A percentile compares a stretch with the other conserved stretches of the same genome.
Evolutionary conservation across 2,329 filamentous ascomycete species (phyloP).

Genomic region (Pseudovirgaria hyperparasitica): DNA sequence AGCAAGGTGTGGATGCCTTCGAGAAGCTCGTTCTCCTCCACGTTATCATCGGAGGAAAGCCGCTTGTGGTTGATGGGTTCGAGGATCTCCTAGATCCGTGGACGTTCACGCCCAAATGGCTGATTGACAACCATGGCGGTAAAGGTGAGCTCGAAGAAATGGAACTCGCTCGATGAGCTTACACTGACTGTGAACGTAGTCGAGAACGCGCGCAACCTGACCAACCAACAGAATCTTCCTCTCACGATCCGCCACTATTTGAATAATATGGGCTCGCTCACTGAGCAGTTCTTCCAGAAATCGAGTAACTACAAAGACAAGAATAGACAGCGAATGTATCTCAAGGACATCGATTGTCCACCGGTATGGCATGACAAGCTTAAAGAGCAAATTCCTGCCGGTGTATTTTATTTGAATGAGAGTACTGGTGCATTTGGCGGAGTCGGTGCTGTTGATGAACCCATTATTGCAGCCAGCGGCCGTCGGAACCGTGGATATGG

Average conservation of each 20-base stretch:
- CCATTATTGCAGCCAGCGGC: conserved; percentile 26
- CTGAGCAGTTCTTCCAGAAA: conserved; percentile 62
- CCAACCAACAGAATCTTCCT: conserved; percentile 57
- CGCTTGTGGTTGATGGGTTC: conserved; percentile 84
- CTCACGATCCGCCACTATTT: conserved; percentile 88
- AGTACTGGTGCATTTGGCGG: conserved; percentile 49
- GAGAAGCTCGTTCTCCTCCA: conserved; percentile 75
- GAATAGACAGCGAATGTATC: conserved; percentile 72
- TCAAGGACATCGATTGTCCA: conserved; percentile 96
- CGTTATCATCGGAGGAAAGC: conserved; percentile 74
- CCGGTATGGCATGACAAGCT: conserved; percentile 73
- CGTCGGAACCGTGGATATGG: conserved; percentile 47
- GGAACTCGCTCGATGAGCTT: conserved; percentile 9
- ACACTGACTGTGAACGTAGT: conserved; percentile 35
- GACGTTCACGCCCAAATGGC: conserved; percentile 71
- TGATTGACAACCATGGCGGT: conserved; percentile 64
- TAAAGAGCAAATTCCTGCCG: conserved; percentile 62
- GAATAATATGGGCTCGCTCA: conserved; percentile 70
- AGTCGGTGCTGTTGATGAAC: conserved; percentile 40
- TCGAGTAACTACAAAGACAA: conserved; percentile 65
- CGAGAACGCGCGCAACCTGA: conserved; percentile 75
- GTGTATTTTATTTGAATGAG: conserved; percentile 84
- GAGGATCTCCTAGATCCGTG: conserved; percentile 59
- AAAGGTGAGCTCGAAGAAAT: conserved; percentile 46
- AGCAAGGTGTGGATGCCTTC: conserved; percentile 65